phyloP scores from a whole-genome alignment of 1,139 yeast genomes.

The Chernovozyma aurita region DNA sequence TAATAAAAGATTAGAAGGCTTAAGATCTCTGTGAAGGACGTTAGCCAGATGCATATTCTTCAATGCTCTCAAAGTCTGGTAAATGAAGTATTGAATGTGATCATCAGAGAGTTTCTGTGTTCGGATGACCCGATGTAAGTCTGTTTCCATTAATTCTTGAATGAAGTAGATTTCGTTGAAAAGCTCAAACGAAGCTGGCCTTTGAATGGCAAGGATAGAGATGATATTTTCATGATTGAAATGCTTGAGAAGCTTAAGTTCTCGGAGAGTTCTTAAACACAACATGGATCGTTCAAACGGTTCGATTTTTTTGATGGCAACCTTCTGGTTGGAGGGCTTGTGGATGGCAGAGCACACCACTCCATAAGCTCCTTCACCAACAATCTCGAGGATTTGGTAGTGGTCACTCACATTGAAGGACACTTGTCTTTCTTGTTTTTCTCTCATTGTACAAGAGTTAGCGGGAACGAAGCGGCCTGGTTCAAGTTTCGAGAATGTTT shows the following conservation, averaged over 20 bases:
- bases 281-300: constrained; percentile 93
- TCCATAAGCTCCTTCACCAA: constrained; percentile 99
- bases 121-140: constrained; percentile 82
- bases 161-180: constrained; percentile 87
- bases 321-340: constrained; percentile 81
- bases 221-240: constrained; percentile 91
- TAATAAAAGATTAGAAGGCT: constrained; percentile 81
- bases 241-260: constrained; percentile 80
- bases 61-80: constrained; percentile 85
- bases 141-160: constrained; percentile 96
- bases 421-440: constrained; percentile 50
- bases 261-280: constrained; percentile 85
- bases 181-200: constrained; percentile 69
- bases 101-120: constrained; percentile 85
- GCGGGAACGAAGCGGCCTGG: too few relatives aligned
- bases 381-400: constrained; percentile 77
- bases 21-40: constrained; percentile 88
- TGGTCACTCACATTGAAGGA: constrained; percentile 86
- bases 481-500: too few relatives aligned
- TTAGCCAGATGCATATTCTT: constrained; percentile 89
- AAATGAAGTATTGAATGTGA: constrained; percentile 88
- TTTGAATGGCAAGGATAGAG: constrained; percentile 83
- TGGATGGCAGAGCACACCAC: constrained; percentile 91
- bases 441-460: constrained; percentile 4
- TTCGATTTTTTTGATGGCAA: constrained; percentile 91